phyloP scores from a whole-genome alignment of 176 grass and related monocot genomes.

The Ananas comosus region DNA sequence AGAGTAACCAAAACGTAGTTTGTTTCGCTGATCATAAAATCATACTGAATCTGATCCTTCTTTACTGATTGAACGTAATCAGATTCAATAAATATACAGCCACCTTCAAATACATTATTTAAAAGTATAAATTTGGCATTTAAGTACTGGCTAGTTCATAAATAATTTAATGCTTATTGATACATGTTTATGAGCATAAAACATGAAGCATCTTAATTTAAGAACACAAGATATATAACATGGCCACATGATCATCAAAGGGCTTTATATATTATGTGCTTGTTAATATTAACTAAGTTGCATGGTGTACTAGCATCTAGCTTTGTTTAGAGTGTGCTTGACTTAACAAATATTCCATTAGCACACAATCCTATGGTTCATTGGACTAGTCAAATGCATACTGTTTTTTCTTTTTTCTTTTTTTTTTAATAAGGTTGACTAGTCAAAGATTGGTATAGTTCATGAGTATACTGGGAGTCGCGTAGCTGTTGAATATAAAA shows the following conservation, averaged over 20 bases:
- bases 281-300: background rate
- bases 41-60: too few species aligned
- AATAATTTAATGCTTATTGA: background rate
- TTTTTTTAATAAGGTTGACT: background rate
- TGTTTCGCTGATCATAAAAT: too few species aligned
- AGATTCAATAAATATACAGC: too few species aligned
- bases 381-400: background rate
- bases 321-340: background rate
- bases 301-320: background rate
- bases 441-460: background rate
- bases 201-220: too few species aligned
- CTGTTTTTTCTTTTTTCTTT: background rate
- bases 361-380: background rate
- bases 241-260: background rate
- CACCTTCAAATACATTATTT: too few species aligned
- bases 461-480: background rate
- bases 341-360: slow-evolving; percentile 1
- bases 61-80: too few species aligned
- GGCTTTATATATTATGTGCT: background rate
- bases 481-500: too few species aligned
- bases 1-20: too few species aligned
- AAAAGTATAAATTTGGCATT: too few species aligned
- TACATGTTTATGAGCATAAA: background rate
- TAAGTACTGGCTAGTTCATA: background rate
- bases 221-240: background rate